Base-by-base conservation (phyloP, 371 early-diverging fungal genomes). In the Mortierella sp. region DNA sequence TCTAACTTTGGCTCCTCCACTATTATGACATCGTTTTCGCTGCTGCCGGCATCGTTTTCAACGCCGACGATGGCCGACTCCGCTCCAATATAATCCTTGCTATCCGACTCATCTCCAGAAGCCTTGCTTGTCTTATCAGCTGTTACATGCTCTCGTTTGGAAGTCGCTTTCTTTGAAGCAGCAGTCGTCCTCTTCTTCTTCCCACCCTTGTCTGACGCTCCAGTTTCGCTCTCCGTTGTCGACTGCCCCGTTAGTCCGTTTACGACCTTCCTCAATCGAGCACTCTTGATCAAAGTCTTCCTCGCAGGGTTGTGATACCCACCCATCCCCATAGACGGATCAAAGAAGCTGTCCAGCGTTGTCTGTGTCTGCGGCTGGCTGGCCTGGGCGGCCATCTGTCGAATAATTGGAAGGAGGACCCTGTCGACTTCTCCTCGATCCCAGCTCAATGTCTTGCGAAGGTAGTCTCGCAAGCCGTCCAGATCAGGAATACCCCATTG, bases 401-500 rank as follows among this genome's bases (percentile, higher is more conserved):
- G 91, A 13, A 96, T 90, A 11, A 98, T 93, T 8, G 98, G 98
- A 21, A 97, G 78, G 38, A 98, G 87, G 1, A 94, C 91, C 60
- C 90, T 88, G 75, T 95, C 92, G 24, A 92, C 90, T 77, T 93
- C 93, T 1, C 82, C 85, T 8, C 75, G 84, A 10, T 84, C 75
- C 94, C 94, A 94, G 1, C 89, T 90, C 13, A 93, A 87, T 68
- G 89, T 90, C 50, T 91, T 91, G 48, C 89, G 88, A 78, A 96
- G 82, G 72, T 88, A 93, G 50, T 91, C 89, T 3, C 96, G 93
- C 60, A 99, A 83, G 0, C 90, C 92, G 81, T 97, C 95, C 38
- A 97, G 74, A 74, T 97, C 94, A 1, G 98, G 97, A 31, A 93
- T 89, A 0, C 96, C 98, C 98, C 98, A 98, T 77, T 92, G 84